phyloP scores from a whole-genome alignment of 257 asterid species.

The Solanum virginianum region DNA sequence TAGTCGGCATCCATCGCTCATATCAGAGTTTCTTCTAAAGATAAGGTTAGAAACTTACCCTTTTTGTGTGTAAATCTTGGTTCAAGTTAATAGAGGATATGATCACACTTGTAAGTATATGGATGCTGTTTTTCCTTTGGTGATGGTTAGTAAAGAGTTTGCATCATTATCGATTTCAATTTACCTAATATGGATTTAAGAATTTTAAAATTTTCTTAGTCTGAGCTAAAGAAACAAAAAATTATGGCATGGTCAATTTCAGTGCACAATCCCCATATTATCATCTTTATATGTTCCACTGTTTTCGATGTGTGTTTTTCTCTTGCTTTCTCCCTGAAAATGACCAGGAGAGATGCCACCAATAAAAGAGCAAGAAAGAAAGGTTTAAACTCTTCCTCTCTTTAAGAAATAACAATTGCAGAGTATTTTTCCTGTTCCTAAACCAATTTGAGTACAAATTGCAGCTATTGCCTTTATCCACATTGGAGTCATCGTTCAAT shows the following conservation, averaged over 20 bases:
- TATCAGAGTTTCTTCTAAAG: not conserved
- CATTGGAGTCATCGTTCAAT: conserved; percentile 76
- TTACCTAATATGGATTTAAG: not conserved
- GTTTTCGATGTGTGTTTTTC: not conserved
- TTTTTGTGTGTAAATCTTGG: not conserved
- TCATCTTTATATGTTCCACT: not conserved
- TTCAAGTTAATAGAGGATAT: not conserved
- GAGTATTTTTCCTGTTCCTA: not conserved
- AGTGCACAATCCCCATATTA: not conserved
- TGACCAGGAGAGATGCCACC: conserved; percentile 33
- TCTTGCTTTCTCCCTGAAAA: not conserved
- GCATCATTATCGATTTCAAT: not conserved
- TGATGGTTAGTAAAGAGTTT: not conserved
- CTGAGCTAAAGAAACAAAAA: not conserved
- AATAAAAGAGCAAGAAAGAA: conserved; percentile 53
- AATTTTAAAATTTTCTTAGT: not conserved
- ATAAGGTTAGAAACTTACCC: not conserved
- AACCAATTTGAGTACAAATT: conserved; percentile 6
- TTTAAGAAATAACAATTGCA: not conserved
- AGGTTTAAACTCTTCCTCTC: conserved; percentile 32
- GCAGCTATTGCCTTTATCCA: conserved; percentile 82
- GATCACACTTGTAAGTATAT: not conserved
- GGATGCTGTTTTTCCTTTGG: not conserved
- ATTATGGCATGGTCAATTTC: not conserved
- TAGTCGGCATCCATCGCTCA: not conserved